These are phyloP conservation scores for Lipomyces chichibuensis DNA, from an alignment of 805 yeast genomes.

Conservation along the genomic window DNA sequence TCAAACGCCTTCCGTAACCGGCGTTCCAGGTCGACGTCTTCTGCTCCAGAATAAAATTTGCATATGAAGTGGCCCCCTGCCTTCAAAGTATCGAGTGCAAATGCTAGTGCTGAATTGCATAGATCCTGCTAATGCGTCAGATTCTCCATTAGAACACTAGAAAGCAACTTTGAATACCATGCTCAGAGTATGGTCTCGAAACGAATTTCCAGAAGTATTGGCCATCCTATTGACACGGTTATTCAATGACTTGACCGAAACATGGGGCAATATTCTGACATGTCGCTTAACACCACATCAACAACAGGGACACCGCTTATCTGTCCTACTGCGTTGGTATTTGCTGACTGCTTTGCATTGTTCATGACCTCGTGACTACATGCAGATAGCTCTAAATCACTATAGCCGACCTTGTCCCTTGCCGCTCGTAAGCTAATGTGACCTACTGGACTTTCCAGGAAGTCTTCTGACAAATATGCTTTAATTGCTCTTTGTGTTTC, in stretches of 20 bases:
- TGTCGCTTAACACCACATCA: slow-evolving; percentile 75
- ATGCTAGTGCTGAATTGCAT: slow-evolving; percentile 85
- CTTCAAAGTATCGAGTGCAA: slow-evolving; percentile 70
- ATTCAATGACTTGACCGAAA: slow-evolving; percentile 71
- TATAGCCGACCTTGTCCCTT: slow-evolving; percentile 28
- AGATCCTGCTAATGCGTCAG: slow-evolving; percentile 56
- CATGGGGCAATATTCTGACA: slow-evolving; percentile 68
- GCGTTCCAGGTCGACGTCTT: slow-evolving; percentile 65
- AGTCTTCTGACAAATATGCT: slow-evolving; percentile 51
- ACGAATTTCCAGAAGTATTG: slow-evolving; percentile 81
- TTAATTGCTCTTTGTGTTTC: slow-evolving; percentile 62
- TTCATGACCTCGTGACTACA: slow-evolving; percentile 19
- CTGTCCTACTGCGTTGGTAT: slow-evolving; percentile 11
- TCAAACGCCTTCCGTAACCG: slow-evolving; percentile 62
- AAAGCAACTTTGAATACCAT: slow-evolving; percentile 53
- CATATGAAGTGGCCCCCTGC: slow-evolving; percentile 76
- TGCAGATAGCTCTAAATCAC: slow-evolving; percentile 39
- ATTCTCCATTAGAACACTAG: background rate
- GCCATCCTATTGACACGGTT: slow-evolving; percentile 87
- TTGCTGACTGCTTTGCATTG: background rate
- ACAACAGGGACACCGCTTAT: slow-evolving; percentile 46
- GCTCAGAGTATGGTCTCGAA: slow-evolving; percentile 80
- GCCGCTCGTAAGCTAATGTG: slow-evolving; percentile 4
- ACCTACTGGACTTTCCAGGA: slow-evolving; percentile 37
- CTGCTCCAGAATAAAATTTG: slow-evolving; percentile 83